phyloP scores from a whole-genome alignment of 2,329 filamentous ascomycete genomes.

The Phyllosticta capitalensis region DNA sequence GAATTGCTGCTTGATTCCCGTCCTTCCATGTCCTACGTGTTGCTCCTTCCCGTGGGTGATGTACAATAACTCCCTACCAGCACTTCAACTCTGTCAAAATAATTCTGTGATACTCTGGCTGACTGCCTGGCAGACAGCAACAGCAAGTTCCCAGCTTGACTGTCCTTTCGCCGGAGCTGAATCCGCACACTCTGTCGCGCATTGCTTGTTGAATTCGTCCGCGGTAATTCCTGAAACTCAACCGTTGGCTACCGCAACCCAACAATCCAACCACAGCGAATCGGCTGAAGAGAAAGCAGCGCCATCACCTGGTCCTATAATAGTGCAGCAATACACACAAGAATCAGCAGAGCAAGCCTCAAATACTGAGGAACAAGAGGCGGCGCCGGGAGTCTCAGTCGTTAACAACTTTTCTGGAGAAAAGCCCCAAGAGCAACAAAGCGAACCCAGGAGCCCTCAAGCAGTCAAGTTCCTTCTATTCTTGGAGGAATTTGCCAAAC shows the following conservation, averaged over 20 bases:
- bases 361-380: neutral
- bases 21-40: neutral
- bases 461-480: neutral
- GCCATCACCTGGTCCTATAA: neutral
- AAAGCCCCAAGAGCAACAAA: neutral
- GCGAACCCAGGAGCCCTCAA: neutral
- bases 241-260: neutral
- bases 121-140: neutral
- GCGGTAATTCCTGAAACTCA: neutral
- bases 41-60: neutral
- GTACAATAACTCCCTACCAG: neutral
- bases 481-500: neutral
- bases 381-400: neutral
- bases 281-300: neutral
- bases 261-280: neutral
- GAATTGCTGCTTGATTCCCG: neutral
- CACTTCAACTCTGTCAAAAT: neutral
- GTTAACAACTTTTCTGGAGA: neutral
- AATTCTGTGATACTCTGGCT: neutral
- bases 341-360: neutral
- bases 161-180: neutral
- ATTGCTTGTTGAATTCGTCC: neutral
- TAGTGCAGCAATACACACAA: neutral
- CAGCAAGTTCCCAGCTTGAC: neutral
- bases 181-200: neutral